Percentiles rank a stretch among this genome's conserved stretches.
These are phyloP conservation scores for Aspergillus felis DNA, from an alignment of 2,329 filamentous ascomycete species.

Conservation along the genomic window DNA sequence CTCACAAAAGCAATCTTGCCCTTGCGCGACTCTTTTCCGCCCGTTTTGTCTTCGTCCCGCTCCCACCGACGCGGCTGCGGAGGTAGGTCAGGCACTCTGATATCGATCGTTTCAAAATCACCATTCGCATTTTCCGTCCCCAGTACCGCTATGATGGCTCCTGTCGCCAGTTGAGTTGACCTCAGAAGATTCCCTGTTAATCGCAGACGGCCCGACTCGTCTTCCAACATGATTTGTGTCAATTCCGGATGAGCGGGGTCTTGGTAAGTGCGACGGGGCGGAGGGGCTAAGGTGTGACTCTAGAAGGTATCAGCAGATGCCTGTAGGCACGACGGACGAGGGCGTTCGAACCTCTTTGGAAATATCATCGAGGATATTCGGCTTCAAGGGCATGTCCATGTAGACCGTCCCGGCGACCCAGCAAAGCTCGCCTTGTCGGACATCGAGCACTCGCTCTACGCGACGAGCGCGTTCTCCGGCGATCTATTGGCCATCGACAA, in stretches of 20 bases:
- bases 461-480: conserved; percentile 69
- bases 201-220: conserved; percentile 85
- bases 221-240: conserved; percentile 80
- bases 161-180: conserved; percentile 75
- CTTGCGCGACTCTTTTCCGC: conserved; percentile 42
- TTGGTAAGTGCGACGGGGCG: conserved; percentile 71
- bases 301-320: conserved; percentile 30
- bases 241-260: conserved; percentile 41
- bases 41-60: conserved; percentile 43
- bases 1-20: conserved; percentile 84
- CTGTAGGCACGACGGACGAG: neutral
- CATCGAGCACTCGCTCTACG: conserved; percentile 88
- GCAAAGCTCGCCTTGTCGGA: conserved; percentile 90
- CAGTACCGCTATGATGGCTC: conserved; percentile 89
- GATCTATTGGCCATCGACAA: conserved; percentile 46
- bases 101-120: conserved; percentile 86
- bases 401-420: conserved; percentile 95
- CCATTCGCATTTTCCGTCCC: conserved; percentile 90
- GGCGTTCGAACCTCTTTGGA: conserved; percentile 70
- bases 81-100: conserved; percentile 82
- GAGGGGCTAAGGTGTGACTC: conserved; percentile 85
- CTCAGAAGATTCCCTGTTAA: conserved; percentile 69
- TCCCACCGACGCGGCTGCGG: conserved; percentile 79
- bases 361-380: conserved; percentile 92
- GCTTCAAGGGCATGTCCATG: conserved; percentile 95